phyloP scores from a whole-genome alignment of 495 filamentous ascomycete species.

The Hapsidospora chrysogenum region DNA sequence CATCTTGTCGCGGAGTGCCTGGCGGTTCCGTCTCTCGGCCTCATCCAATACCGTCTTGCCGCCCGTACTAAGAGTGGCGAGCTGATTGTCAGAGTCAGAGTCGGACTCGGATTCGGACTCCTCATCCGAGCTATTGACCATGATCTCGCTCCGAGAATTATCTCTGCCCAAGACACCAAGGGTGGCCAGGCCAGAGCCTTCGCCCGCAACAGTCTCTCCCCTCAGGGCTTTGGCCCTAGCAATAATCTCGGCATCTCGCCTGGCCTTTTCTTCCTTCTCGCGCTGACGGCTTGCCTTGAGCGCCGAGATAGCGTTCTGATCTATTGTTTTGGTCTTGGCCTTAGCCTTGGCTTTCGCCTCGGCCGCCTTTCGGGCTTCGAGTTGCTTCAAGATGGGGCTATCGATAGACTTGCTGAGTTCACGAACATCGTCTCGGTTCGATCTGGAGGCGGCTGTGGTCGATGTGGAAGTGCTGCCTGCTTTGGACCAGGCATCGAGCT shows the following conservation, averaged over 20 bases:
- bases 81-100: constrained; percentile 37
- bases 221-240: constrained; percentile 45
- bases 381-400: neutral
- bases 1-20: constrained; percentile 21
- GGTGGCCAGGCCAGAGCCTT: constrained; percentile 61
- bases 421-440: constrained; percentile 3
- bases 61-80: constrained; percentile 29
- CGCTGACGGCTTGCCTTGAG: constrained; percentile 51
- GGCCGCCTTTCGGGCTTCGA: neutral
- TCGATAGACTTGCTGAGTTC: neutral
- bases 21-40: constrained; percentile 31
- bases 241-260: constrained; percentile 48
- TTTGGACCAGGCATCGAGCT: constrained; percentile 46
- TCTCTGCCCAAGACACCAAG: constrained; percentile 70
- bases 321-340: neutral
- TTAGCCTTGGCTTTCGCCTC: neutral
- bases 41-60: constrained; percentile 24
- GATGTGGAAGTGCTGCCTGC: neutral
- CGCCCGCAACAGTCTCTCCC: constrained; percentile 43
- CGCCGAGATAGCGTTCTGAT: neutral
- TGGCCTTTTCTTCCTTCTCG: constrained; percentile 59
- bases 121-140: constrained; percentile 74
- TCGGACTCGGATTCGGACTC: constrained; percentile 55
- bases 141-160: constrained; percentile 65
- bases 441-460: neutral